These are phyloP conservation scores for Francoa sonchifolia DNA, from an alignment of 441 rosid genomes.

Conservation along the genomic window DNA sequence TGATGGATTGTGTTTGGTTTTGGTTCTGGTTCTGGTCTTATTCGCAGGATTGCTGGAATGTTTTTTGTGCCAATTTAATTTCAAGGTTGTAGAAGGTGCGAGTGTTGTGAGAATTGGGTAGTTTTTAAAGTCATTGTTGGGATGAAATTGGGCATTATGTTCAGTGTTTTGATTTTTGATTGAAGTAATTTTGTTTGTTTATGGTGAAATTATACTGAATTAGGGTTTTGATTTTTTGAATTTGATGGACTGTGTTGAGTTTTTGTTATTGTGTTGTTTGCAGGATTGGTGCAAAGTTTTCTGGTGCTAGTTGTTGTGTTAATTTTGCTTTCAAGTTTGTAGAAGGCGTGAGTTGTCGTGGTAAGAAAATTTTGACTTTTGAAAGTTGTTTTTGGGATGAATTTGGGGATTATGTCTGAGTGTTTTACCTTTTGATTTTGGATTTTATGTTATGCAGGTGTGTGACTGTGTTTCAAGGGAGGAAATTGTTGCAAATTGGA, in stretches of 20 bases:
- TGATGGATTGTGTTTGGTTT: no score
- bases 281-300: not conserved
- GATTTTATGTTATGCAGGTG: not conserved
- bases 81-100: not conserved
- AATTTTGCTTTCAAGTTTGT: not conserved
- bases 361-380: not conserved
- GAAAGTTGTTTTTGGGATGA: constrained; percentile 1
- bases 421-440: not conserved
- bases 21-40: no score
- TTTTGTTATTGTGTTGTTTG: not conserved
- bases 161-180: not conserved
- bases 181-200: no score
- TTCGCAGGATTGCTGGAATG: no score
- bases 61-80: not conserved
- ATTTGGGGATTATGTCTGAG: not conserved
- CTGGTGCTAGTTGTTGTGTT: not conserved
- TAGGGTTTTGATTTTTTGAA: no score
- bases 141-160: not conserved
- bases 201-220: no score
- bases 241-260: no score
- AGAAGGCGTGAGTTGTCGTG: not conserved
- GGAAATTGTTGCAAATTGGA: constrained; percentile 7
- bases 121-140: not conserved
- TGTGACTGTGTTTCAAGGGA: no score
- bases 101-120: not conserved